These are phyloP conservation scores for Rhizophagus clarus DNA, from an alignment of 192 early-diverging fungal genomes.

Conservation along the genomic window DNA sequence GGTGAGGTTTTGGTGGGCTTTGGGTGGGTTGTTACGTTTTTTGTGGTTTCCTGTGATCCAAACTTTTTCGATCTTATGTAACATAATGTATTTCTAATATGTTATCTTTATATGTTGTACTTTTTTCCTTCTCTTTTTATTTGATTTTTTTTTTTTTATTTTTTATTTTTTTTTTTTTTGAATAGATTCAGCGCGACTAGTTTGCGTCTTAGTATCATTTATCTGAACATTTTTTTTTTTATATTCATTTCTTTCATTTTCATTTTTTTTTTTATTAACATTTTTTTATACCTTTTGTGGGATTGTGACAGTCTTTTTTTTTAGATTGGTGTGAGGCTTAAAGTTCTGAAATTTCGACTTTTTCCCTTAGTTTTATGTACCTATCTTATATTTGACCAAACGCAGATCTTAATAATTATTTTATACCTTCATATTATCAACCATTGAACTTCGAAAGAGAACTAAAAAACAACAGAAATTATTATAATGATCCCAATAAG, in stretches of 20 bases:
- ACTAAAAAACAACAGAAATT: too few relatives aligned
- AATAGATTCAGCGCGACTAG: not conserved
- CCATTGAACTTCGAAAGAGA: not conserved
- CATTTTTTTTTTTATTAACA: too few relatives aligned
- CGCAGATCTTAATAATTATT: not conserved
- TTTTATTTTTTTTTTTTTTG: too few relatives aligned
- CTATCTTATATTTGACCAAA: not conserved
- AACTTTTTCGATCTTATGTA: not conserved
- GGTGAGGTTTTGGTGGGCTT: not conserved
- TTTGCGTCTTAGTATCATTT: not conserved
- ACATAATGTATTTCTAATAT: conserved; percentile 1
- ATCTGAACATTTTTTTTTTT: not conserved
- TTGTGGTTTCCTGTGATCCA: not conserved
- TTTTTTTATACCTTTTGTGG: too few relatives aligned
- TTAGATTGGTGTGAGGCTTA: not conserved
- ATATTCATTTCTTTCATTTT: too few relatives aligned
- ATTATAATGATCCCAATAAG: too few relatives aligned
- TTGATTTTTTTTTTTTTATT: too few relatives aligned
- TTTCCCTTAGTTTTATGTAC: not conserved
- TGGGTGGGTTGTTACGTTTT: not conserved
- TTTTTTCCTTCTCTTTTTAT: too few relatives aligned
- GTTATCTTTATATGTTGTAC: not conserved
- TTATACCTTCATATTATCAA: not conserved
- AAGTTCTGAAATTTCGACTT: not conserved
- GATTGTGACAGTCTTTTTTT: not conserved